Conservation (phyloP, 176 grass and related monocot species). For the Eragrostis curvula region DNA sequence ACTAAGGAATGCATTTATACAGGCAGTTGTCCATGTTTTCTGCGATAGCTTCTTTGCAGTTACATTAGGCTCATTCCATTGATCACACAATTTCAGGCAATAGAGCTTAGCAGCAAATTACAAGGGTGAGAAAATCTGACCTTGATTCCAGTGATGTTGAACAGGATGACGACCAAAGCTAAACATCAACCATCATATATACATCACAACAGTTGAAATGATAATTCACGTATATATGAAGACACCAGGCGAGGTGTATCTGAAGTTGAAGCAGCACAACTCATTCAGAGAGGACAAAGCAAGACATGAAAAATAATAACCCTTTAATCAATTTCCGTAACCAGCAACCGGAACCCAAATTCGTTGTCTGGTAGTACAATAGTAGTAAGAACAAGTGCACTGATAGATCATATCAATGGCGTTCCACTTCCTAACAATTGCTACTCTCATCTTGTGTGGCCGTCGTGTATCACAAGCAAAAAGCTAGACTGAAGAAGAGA, state of each 20-base stretch:
- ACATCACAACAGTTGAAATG: background rate
- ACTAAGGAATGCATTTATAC: background rate
- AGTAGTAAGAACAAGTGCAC: background rate
- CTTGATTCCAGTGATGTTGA: conserved; percentile 13
- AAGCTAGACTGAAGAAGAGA: conserved; percentile 15
- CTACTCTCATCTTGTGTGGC: too few relatives aligned
- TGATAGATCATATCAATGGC: background rate
- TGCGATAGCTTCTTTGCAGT: background rate
- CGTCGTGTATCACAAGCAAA: background rate
- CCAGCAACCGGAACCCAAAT: background rate
- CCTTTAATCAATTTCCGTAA: background rate
- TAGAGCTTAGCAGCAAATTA: background rate
- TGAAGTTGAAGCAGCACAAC: background rate
- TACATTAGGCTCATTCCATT: background rate
- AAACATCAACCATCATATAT: background rate
- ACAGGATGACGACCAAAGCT: background rate
- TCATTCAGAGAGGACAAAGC: background rate
- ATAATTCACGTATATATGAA: background rate
- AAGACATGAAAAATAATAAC: background rate
- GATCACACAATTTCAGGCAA: background rate
- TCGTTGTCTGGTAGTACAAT: background rate
- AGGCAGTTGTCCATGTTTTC: background rate
- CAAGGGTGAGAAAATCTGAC: background rate
- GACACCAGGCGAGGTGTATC: background rate
- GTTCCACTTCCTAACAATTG: background rate